Conservation (phyloP, 2,329 filamentous ascomycete species). For the Beauveria bassiana region DNA sequence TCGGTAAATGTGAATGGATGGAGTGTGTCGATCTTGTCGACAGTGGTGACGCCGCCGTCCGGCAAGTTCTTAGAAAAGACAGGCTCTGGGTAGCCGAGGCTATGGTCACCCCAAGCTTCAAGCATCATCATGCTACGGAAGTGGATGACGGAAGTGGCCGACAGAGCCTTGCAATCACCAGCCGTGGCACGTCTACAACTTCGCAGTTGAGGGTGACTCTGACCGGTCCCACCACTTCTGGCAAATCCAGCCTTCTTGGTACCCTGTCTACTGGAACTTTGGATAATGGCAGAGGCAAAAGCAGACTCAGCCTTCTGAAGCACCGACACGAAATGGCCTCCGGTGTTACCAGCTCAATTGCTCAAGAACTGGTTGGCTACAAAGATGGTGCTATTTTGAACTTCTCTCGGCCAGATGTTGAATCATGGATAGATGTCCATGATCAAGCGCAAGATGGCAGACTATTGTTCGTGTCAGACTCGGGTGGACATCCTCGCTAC, state of each 20-base stretch:
- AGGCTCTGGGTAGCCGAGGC: conserved; percentile 86
- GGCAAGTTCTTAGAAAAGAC: conserved; percentile 27
- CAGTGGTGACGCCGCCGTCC: conserved; percentile 17
- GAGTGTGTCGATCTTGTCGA: conserved; percentile 33
- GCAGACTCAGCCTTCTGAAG: conserved; percentile 77
- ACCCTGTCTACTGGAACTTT: conserved; percentile 80
- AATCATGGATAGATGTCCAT: conserved; percentile 93
- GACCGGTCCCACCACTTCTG: conserved; percentile 81
- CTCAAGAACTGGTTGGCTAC: conserved; percentile 90
- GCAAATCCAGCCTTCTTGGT: conserved; percentile 85
- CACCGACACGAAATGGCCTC: conserved; percentile 90
- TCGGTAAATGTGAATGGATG: conserved; percentile 76
- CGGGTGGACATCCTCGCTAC: conserved; percentile 84
- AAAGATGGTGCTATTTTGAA: conserved; percentile 58
- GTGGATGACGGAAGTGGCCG: background rate
- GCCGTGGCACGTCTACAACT: conserved; percentile 44
- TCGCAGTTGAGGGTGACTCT: conserved; percentile 81
- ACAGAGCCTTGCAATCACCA: conserved; percentile 20
- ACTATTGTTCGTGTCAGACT: conserved; percentile 83
- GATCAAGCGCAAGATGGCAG: conserved; percentile 64
- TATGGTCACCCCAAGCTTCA: conserved; percentile 67
- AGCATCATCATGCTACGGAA: conserved; percentile 21
- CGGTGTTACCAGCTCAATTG: conserved; percentile 87
- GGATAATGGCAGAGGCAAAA: conserved; percentile 89
- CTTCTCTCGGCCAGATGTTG: conserved; percentile 77